phyloP scores from a whole-genome alignment of 2,329 filamentous ascomycete species.

The Ceratocystis alfenasii region DNA sequence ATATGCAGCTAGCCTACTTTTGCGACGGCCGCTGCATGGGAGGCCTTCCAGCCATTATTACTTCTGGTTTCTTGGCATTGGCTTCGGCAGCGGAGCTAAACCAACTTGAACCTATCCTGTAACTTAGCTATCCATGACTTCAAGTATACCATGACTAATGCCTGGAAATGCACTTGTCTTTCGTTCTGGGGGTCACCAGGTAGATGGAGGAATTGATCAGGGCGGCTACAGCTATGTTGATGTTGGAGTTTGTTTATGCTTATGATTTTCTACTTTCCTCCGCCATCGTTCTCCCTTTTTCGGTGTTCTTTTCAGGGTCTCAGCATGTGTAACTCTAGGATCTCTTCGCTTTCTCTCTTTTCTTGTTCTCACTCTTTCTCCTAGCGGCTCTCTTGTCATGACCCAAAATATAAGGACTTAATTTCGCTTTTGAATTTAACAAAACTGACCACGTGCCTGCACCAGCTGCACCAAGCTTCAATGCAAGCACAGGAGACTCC shows the following conservation, averaged over 20 bases:
- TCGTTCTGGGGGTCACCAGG: background rate
- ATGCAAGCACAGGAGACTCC: background rate
- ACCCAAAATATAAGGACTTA: too few species aligned
- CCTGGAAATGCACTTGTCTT: background rate
- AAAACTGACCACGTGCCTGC: background rate
- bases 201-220: background rate
- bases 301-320: background rate
- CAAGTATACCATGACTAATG: background rate
- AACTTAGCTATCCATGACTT: background rate
- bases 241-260: background rate
- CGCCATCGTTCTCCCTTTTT: background rate
- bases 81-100: background rate
- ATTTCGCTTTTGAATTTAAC: too few species aligned
- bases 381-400: background rate
- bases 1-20: background rate
- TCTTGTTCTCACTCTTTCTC: background rate
- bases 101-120: background rate
- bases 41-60: slow-evolving; percentile 14
- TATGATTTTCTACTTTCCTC: background rate
- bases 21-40: slow-evolving; percentile 15
- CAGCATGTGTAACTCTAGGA: background rate
- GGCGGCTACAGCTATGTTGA: background rate
- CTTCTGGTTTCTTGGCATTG: slow-evolving; percentile 10
- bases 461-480: slow-evolving; percentile 1
- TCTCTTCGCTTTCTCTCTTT: background rate